phyloP scores from a whole-genome alignment of 176 grass and related monocot species.

The Eremochloa ophiuroides region DNA sequence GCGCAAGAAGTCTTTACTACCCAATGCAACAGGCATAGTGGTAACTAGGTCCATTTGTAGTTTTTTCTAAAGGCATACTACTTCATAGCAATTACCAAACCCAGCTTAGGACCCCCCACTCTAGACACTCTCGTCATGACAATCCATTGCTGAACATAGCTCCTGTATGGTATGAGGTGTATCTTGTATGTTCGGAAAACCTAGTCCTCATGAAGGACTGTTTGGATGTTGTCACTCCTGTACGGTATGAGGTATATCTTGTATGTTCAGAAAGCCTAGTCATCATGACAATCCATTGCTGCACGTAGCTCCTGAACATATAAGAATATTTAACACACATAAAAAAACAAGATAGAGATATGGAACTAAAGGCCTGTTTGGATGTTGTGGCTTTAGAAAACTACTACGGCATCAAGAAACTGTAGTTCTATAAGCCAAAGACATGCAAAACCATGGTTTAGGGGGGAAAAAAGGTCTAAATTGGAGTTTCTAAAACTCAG shows the following conservation, averaged over 20 bases:
- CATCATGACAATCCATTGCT: not conserved
- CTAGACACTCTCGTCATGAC: not conserved
- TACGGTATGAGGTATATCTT: not conserved
- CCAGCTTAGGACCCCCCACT: not conserved
- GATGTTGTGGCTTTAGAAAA: not conserved
- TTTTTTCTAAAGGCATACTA: conserved; percentile 2
- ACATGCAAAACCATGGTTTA: not conserved
- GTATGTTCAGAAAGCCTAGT: not conserved
- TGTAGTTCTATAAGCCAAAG: not conserved
- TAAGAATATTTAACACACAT: not conserved
- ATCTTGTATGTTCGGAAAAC: not conserved
- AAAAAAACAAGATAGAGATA: not conserved
- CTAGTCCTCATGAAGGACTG: not conserved
- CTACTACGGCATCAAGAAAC: not conserved
- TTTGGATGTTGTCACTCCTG: not conserved
- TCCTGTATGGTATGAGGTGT: not conserved
- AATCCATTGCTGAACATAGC: not conserved
- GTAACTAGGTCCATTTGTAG: not conserved
- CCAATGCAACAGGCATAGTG: conserved; percentile 20
- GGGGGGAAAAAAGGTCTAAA: no score
- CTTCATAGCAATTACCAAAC: conserved; percentile 23
- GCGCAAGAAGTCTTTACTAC: conserved; percentile 14
- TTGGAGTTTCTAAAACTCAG: no score
- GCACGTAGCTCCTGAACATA: not conserved
- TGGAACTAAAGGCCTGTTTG: not conserved